These are phyloP conservation scores for Cairneyella variabilis DNA, from an alignment of 495 filamentous ascomycete species.

Conservation along the genomic window DNA sequence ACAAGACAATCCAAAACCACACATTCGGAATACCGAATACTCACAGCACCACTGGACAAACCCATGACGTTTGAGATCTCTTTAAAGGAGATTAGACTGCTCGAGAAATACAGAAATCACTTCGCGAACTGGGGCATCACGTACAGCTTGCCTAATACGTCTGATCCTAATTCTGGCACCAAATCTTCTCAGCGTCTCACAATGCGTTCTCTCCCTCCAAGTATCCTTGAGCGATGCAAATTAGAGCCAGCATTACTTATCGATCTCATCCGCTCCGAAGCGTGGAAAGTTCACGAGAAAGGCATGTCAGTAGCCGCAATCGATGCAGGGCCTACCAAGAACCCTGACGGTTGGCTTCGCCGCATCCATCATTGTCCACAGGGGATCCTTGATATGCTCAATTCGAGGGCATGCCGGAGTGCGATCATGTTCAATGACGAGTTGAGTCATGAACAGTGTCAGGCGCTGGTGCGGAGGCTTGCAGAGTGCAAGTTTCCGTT, in stretches of 20 bases:
- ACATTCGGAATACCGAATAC: constrained; percentile 53
- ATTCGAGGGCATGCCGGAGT: constrained; percentile 83
- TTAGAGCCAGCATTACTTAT: constrained; percentile 64
- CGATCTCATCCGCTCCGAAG: constrained; percentile 69
- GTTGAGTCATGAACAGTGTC: constrained; percentile 62
- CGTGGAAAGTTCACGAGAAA: constrained; percentile 53
- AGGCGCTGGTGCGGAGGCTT: constrained; percentile 56
- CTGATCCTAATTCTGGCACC: background rate
- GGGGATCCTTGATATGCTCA: constrained; percentile 81
- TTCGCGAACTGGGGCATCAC: constrained; percentile 72
- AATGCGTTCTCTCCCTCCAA: constrained; percentile 49
- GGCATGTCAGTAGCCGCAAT: background rate
- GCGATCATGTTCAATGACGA: constrained; percentile 97
- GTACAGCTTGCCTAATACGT: constrained; percentile 40
- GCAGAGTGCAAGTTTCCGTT: constrained; percentile 79
- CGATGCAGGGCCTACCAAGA: background rate
- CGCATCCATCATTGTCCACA: constrained; percentile 63
- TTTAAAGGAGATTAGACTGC: constrained; percentile 50
- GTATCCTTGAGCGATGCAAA: constrained; percentile 72
- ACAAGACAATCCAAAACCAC: constrained; percentile 21
- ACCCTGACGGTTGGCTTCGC: constrained; percentile 13
- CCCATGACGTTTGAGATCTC: constrained; percentile 61
- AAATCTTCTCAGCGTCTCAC: constrained; percentile 35
- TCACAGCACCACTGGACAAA: constrained; percentile 37
- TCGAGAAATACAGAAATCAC: constrained; percentile 46